Evolutionary conservation across 208 protist species (phyloP), one percentile per base, ranked within the genome.

Genomic region (Balamuthia mandrillaris): DNA sequence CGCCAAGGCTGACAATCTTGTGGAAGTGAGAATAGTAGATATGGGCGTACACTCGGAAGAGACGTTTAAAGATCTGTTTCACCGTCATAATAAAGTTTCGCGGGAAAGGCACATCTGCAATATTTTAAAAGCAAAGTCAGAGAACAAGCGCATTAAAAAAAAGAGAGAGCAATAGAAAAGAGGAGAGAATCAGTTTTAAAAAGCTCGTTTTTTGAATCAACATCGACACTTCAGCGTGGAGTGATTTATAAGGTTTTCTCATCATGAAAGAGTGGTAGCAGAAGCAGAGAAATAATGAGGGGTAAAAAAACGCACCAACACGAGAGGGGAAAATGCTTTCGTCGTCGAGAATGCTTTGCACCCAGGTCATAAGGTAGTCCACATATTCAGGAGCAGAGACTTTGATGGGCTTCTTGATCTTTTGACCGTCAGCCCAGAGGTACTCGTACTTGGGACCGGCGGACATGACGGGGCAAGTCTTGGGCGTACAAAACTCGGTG

Each of bases 1-100:
- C 97, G 70, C 95, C 95, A 47, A 99, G 86, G 56, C 93, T 91
- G 3, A 93, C 86, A 29, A 99, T 97, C 75, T 98, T 95, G 47
- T 95, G 88, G 86, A 98, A 98, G 87, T 99, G 98, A 18, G 92
- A 95, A 91, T 99, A 96, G 87, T 99, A 99, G 29, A 99, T 98
- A 77, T 99, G 98, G 14, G 96, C 98, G 89, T 99, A 99, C 0
- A 99, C 96, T 37, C 98, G 91, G 87, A 99, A 99, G n/a, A 99
- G 91, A 37, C 98, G 91, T 52, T 97, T 96, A 86, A 99, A 99
- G n/a, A 99, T 99, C 54, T 96, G 96, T 31, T 95, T 95, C 39
- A 81, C 72, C n/a, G 45, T 31, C 16, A 99, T 95, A n/a, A 95
- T 94, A 60, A 96, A 96, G 54, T 95, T 93, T 45, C 91, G 91